Base-by-base conservation (phyloP, 345 rosid genomes). In the Melastoma malabathricum region DNA sequence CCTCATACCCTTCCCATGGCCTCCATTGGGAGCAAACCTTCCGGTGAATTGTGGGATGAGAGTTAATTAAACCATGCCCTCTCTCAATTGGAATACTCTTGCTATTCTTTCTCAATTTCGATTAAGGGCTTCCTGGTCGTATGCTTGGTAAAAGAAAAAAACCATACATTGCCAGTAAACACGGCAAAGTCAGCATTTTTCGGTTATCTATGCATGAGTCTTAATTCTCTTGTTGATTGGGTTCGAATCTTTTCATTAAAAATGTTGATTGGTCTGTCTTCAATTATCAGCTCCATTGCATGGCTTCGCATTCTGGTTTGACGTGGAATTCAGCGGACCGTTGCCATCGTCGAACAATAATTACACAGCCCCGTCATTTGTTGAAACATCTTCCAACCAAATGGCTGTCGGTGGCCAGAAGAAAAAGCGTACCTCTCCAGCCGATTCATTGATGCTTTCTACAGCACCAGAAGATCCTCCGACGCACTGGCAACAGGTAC, bases 291-390 rank as follows among this genome's bases (percentile, higher is more conserved):
- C 97, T 70, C 95, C 94, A 10, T 64, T 92, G 74, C 97, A 92
- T 69, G 98, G 97, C 53, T 92, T 87, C 79, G 98, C 86, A 3
- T 92, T 92, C 75, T 92, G 98, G 98, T 92, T 92, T 62, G 97
- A 92, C 57, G 94, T 92, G 66, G 95, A 84, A 68, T 92, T 92
- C 66, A 57, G 63, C 31, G 74, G 69, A 56, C 82, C 75, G 22
- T 64, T 80, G 48, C 55, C 68, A 44, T 74, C 72, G 48, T 60
- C 79, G 61, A 45, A 65, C 56, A 71, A 72, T 64, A 57, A 62
- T 54, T 64, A 63, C 20, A 46, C 52, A 41, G 43, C 65, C 38
- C 43, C 64, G 50, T 50, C 67, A 47, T 54, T 68, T 39, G 44
- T 53, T 50, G 77, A 61, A 15, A 23, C 78, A 63, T 76, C 70